phyloP scores from a whole-genome alignment of 345 rosid species.

The Arabidopsis arenosa region DNA sequence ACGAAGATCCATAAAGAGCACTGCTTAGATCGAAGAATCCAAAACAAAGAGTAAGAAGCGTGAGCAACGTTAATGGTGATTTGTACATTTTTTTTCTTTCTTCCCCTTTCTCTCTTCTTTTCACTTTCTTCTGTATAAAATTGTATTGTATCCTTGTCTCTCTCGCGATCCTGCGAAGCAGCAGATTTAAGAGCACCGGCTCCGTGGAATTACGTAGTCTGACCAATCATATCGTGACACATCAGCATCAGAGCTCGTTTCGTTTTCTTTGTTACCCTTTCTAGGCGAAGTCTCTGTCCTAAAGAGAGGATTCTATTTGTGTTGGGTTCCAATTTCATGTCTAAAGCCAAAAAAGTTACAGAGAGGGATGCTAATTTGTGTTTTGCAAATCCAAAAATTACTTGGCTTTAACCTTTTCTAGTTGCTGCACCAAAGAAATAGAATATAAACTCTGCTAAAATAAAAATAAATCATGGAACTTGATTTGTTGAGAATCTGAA shows the following conservation, averaged over 20 bases:
- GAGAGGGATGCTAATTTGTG: background rate
- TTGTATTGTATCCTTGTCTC: background rate
- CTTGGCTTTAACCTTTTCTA: background rate
- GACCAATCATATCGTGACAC: constrained; percentile 60
- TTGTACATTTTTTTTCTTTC: constrained; percentile 49
- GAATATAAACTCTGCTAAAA: no score
- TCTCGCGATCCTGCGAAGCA: constrained; percentile 33
- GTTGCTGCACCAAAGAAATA: background rate
- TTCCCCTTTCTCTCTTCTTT: background rate
- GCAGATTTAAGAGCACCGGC: constrained; percentile 28
- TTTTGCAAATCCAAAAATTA: background rate
- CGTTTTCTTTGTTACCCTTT: background rate
- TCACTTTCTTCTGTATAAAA: constrained; percentile 45
- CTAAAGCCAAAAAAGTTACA: background rate
- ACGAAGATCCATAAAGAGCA: constrained; percentile 93
- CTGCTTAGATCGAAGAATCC: constrained; percentile 41
- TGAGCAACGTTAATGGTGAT: constrained; percentile 45
- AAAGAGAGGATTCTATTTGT: background rate
- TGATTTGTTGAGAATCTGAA: constrained; percentile 7
- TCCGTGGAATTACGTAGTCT: constrained; percentile 53
- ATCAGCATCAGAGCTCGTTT: constrained; percentile 38
- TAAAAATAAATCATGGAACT: background rate
- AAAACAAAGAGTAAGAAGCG: constrained; percentile 38
- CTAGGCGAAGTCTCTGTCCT: background rate
- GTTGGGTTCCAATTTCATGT: background rate